These are phyloP conservation scores for Phytophthora fragariaefolia DNA, from an alignment of 352 stramenopile species.

Conservation along the genomic window DNA sequence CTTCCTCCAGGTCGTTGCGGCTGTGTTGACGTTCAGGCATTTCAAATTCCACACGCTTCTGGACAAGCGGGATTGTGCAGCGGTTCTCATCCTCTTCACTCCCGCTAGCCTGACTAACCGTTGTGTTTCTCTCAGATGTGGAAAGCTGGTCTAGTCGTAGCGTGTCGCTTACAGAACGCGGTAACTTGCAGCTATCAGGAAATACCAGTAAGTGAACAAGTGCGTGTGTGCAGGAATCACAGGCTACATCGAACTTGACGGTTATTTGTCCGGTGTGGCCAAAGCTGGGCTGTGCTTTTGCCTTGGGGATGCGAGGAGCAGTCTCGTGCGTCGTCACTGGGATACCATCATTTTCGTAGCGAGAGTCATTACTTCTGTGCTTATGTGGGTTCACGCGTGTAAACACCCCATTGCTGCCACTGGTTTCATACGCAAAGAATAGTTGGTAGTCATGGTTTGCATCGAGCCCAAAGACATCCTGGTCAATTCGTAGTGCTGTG, in stretches of 20 bases:
- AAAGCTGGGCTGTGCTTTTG: constrained; percentile 54
- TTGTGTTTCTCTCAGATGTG: constrained; percentile 19
- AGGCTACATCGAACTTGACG: constrained; percentile 64
- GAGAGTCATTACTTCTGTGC: constrained; percentile 47
- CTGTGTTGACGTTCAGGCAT: constrained; percentile 49
- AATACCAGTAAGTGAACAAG: constrained; percentile 66
- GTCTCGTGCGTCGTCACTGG: constrained; percentile 59
- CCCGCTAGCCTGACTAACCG: background rate
- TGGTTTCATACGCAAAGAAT: constrained; percentile 83
- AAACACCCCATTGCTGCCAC: constrained; percentile 69
- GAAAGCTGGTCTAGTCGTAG: constrained; percentile 24
- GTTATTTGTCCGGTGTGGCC: constrained; percentile 62
- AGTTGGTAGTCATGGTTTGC: constrained; percentile 64
- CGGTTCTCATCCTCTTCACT: background rate
- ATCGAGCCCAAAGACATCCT: constrained; percentile 44
- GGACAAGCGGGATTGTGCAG: constrained; percentile 31
- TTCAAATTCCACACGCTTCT: constrained; percentile 37
- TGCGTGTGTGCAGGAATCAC: constrained; percentile 50
- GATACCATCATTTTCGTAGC: constrained; percentile 51
- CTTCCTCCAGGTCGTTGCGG: constrained; percentile 48
- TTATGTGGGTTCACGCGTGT: constrained; percentile 73
- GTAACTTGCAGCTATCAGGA: constrained; percentile 37
- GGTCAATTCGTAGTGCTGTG: constrained; percentile 48
- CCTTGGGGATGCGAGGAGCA: constrained; percentile 51
- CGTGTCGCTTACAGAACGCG: constrained; percentile 24